Percentiles rank a stretch among this genome's conserved stretches.
These are phyloP conservation scores for Thraustochytrium sp. DNA, from an alignment of 352 stramenopile species.

Conservation along the genomic window DNA sequence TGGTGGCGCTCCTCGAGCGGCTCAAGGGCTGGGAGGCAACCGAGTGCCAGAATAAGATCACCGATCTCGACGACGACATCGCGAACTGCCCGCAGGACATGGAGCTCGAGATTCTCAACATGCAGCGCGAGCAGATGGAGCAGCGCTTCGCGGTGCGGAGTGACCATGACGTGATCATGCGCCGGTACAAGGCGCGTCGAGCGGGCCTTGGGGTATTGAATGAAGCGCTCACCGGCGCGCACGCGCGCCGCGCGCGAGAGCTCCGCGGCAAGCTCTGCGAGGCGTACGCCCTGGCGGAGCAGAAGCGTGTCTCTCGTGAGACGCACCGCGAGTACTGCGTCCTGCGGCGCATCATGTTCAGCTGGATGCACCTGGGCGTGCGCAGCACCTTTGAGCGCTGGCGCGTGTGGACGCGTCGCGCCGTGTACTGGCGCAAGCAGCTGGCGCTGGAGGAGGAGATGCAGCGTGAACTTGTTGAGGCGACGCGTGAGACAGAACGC, in stretches of 20 bases:
- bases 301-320: background rate
- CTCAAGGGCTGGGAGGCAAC: slow-evolving; percentile 16
- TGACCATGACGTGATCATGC: background rate
- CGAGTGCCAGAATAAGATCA: background rate
- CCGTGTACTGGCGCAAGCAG: slow-evolving; percentile 24
- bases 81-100: slow-evolving; percentile 33
- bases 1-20: slow-evolving; percentile 4
- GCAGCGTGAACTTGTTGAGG: background rate
- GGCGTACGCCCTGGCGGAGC: slow-evolving; percentile 9
- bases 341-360: slow-evolving; percentile 40
- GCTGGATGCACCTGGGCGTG: slow-evolving; percentile 35
- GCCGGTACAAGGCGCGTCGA: background rate
- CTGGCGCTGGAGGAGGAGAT: slow-evolving; percentile 30
- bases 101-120: slow-evolving; percentile 1
- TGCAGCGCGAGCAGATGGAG: background rate
- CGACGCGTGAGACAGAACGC: background rate
- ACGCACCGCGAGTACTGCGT: slow-evolving; percentile 13
- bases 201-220: background rate
- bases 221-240: background rate
- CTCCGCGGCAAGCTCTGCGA: background rate
- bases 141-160: background rate
- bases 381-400: slow-evolving; percentile 39
- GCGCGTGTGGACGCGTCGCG: background rate
- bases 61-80: background rate
- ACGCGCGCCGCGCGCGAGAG: background rate